Base-by-base conservation (phyloP, 169 alveolate species). In the Cryptosporidium viatorum region DNA sequence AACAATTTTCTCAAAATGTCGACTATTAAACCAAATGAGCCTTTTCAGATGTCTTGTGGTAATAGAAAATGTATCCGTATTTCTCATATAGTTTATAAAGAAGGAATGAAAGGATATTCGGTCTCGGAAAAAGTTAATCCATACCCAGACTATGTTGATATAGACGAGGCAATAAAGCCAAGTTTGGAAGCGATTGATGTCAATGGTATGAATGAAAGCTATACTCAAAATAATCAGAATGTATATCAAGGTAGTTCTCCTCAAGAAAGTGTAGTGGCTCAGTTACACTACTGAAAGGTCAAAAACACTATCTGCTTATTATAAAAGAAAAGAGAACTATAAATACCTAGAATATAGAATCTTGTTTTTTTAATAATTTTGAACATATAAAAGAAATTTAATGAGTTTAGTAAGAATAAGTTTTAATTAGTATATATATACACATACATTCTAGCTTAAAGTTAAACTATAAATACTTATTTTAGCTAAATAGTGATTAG, bases 11-110 rank as follows among this genome's bases (percentile, higher is more conserved):
- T 80, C 16, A 80, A 80, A 51, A 37, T 62, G 68, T 62, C 89
- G 10, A 41, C 67, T 16, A 41, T 80, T 10, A 80, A 41, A 29
- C 21, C 65, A 43, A 80, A 80, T 48, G 89, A 80, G 16, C 89
- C 89, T 43, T 80, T 80, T 45, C 65, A 80, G 41, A 80, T 80
- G 89, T 43, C 75, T 21, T 80, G 89, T 43, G 89, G 89, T 14
- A 80, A 80, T 18, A 80, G 89, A 65, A 80, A 65, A 26, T 80
- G 89, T 23, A 65, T 80, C 43, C 55, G 89, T 14, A 55, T 80
- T 37, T 80, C 89, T 21, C 89, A 80, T 80, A 80, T 80, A 29
- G 89, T 67, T 14, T 59, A 43, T 43, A 80, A 80, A 26, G 75
- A 80, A 39, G 89, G 89, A 37, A 48, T 48, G 41, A 80, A 60